These are phyloP conservation scores for Mycena citricolor DNA, from an alignment of 1,284 basidiomycete species.

Conservation along the genomic window DNA sequence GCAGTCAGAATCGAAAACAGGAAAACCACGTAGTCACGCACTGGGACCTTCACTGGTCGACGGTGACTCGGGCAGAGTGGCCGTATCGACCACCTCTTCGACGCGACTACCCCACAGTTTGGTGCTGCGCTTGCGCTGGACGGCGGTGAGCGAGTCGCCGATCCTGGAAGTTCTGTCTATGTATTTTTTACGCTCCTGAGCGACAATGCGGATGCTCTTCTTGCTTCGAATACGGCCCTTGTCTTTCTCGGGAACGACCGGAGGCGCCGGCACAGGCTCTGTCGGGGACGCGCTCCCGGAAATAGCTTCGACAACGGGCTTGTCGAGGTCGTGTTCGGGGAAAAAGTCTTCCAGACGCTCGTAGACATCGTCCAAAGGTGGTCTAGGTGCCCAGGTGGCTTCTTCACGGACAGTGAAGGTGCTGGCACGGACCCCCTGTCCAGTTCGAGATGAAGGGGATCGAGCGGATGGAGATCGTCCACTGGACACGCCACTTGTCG, in stretches of 20 bases:
- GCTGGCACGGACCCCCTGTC: constrained; percentile 42
- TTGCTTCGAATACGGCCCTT: constrained; percentile 52
- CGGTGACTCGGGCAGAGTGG: neutral
- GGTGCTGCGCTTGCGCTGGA: constrained; percentile 26
- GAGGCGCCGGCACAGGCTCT: constrained; percentile 38
- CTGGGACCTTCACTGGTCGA: neutral
- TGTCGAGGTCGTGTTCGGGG: constrained; percentile 94
- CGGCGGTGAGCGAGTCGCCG: constrained; percentile 28
- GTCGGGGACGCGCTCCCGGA: constrained; percentile 80
- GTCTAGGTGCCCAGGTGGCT: constrained; percentile 82
- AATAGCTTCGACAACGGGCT: constrained; percentile 87
- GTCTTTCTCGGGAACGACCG: constrained; percentile 37
- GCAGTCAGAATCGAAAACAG: neutral
- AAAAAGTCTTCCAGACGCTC: constrained; percentile 95
- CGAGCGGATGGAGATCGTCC: too few species aligned
- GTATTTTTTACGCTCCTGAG: constrained; percentile 74
- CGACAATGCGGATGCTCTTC: constrained; percentile 93
- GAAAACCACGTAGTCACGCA: neutral
- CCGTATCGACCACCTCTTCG: too few species aligned
- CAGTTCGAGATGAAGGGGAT: constrained; percentile 2
- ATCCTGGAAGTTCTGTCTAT: constrained; percentile 59
- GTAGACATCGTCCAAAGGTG: constrained; percentile 91
- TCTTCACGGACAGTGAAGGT: constrained; percentile 61
- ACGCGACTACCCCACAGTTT: constrained; percentile 11
- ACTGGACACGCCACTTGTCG: constrained; percentile 21